Percentiles rank a stretch among this genome's conserved stretches.
Evolutionary conservation across 305 asterid genomes (phyloP).

Genomic region (Fraxinus floribunda): DNA sequence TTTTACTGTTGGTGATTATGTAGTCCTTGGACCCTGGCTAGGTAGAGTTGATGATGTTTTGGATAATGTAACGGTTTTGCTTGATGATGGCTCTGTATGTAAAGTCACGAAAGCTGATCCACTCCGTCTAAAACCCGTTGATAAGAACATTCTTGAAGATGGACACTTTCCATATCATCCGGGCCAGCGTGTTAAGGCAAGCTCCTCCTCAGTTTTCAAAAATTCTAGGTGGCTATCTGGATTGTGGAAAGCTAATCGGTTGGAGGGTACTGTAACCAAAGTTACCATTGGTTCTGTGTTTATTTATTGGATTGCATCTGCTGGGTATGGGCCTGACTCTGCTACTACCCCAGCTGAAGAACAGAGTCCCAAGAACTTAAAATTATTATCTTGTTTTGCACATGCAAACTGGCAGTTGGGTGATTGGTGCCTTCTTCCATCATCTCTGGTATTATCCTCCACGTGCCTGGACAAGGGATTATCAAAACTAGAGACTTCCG

Average conservation of each 20-base stretch:
- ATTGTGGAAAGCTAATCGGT: slow-evolving; percentile 79
- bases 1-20: slow-evolving; percentile 84
- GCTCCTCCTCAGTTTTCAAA: slow-evolving; percentile 88
- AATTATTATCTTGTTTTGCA: slow-evolving; percentile 76
- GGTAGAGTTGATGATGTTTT: slow-evolving; percentile 87
- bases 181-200: slow-evolving; percentile 90
- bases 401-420: slow-evolving; percentile 96
- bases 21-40: slow-evolving; percentile 91
- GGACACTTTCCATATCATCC: slow-evolving; percentile 95
- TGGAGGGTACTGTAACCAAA: slow-evolving; percentile 88
- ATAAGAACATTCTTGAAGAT: slow-evolving; percentile 68
- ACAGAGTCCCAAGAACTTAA: slow-evolving; percentile 80
- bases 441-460: slow-evolving; percentile 35
- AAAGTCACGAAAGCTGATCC: slow-evolving; percentile 91
- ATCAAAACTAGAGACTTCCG: slow-evolving; percentile 43
- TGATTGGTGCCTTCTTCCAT: slow-evolving; percentile 90
- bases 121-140: slow-evolving; percentile 68
- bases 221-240: slow-evolving; percentile 94
- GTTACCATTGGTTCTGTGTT: slow-evolving; percentile 89
- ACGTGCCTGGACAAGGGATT: slow-evolving; percentile 42
- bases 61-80: slow-evolving; percentile 85
- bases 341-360: slow-evolving; percentile 82
- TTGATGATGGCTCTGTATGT: slow-evolving; percentile 95
- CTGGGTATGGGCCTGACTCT: slow-evolving; percentile 81
- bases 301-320: slow-evolving; percentile 94